Base-by-base conservation (phyloP, 371 early-diverging fungal genomes). In the Dichotomocladium elegans region DNA sequence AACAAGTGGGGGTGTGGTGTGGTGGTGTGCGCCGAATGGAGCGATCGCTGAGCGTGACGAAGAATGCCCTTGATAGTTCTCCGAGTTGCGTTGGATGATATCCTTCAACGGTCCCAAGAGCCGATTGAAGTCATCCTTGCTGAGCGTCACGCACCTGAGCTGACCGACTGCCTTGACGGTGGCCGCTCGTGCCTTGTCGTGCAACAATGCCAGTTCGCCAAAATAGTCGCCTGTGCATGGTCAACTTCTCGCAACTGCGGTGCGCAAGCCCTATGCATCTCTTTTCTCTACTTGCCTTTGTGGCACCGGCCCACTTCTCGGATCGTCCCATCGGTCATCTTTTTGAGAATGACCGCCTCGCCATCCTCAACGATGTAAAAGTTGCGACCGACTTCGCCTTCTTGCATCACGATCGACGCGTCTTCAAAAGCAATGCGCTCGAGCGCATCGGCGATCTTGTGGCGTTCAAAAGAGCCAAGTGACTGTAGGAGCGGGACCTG, bases 101-200 rank as follows among this genome's bases (percentile, higher is more conserved):
- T 94, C 93, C 56, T 91, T 85, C 29, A 93, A 86, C 9, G 96
- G 95, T 4, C 98, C 96, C 8, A 98, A 79, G 42, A 98, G 75
- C 30, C 98, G 83, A 34, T 86, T 88, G 65, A 98, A 98, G 8
- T 95, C 93, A 52, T 87, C 82, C 70, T 92, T 93, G 55, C 91
- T 89, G 41, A 96, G 72, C 4, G 92, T 89, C 2, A 91, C 96
- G 57, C 92, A 90, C 79, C 94, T 94, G 53, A 95, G 77, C 47
- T 83, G 79, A 25, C 95, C 93, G 37, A 83, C 79, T 15, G 98
- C 92, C 25, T 76, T 64, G 9, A 98, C 88, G 21, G 95, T 92
- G 17, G 95, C 98, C 47, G 87, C 88, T 53, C 98, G 83, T 9
- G 95, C 95, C 53, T 87, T 80, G 66, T 98, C 88, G 34, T 88